Conservation (phyloP, 2,329 filamentous ascomycete genomes). For the Uncinocarpus reesii region DNA sequence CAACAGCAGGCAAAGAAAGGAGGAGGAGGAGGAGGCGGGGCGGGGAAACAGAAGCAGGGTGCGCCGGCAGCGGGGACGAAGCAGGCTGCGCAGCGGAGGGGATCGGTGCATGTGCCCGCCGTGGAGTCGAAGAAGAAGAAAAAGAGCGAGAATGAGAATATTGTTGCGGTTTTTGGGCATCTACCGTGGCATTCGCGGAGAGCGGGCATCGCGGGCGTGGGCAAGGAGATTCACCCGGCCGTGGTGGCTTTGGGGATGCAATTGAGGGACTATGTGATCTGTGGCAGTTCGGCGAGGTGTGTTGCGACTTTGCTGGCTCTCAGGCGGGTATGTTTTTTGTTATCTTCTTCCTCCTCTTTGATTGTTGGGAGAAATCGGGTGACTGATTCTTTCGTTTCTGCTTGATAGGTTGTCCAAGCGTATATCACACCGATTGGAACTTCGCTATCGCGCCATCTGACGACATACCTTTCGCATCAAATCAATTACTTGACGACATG, state of each 20-base stretch:
- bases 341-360: neutral
- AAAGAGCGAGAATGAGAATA: conserved; percentile 47
- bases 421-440: conserved; percentile 80
- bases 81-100: conserved; percentile 25
- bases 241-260: conserved; percentile 79
- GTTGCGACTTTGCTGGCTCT: conserved; percentile 82
- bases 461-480: conserved; percentile 83
- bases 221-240: conserved; percentile 70
- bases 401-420: conserved; percentile 67
- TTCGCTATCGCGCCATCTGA: conserved; percentile 81
- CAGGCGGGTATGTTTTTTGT: conserved; percentile 54
- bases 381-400: neutral
- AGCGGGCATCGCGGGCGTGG: conserved; percentile 49
- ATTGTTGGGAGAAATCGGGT: neutral
- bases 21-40: conserved; percentile 15
- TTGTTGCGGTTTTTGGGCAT: conserved; percentile 70
- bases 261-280: conserved; percentile 78
- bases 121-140: conserved; percentile 41
- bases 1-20: conserved; percentile 18
- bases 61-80: conserved; percentile 10
- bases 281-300: conserved; percentile 78
- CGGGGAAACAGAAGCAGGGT: conserved; percentile 21
- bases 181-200: conserved; percentile 66
- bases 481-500: conserved; percentile 91
- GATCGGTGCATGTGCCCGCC: conserved; percentile 30